phyloP scores from a whole-genome alignment of 192 early-diverging fungal species.

The Backusella luteola region DNA sequence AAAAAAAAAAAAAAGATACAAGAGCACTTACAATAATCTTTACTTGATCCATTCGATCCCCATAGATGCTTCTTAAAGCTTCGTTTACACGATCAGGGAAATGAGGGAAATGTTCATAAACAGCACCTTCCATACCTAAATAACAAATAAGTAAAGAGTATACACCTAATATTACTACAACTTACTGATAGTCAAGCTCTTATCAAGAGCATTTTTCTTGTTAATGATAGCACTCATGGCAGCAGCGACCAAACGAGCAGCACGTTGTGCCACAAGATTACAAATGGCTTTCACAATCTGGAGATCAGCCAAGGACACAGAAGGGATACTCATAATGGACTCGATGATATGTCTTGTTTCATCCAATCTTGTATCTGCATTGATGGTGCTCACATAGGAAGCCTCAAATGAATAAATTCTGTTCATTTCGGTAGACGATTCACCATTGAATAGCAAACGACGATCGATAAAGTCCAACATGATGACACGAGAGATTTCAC shows the following conservation, averaged over 20 bases:
- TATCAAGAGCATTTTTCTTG: constrained; percentile 29
- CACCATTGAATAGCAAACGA: constrained; percentile 73
- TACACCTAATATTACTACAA: neutral
- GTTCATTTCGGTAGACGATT: constrained; percentile 60
- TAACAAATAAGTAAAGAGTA: neutral
- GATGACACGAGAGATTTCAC: constrained; percentile 80
- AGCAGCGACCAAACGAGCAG: constrained; percentile 77
- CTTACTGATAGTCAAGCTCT: constrained; percentile 38
- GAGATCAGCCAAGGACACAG: constrained; percentile 74
- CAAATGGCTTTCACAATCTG: constrained; percentile 78
- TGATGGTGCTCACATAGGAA: constrained; percentile 69
- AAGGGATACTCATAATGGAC: constrained; percentile 59
- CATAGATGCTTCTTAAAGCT: constrained; percentile 23
- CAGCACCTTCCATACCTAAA: constrained; percentile 57
- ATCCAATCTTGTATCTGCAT: constrained; percentile 66
- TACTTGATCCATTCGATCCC: constrained; percentile 24
- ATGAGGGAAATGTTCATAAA: constrained; percentile 61
- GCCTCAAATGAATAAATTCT: constrained; percentile 76
- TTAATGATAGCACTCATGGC: constrained; percentile 67
- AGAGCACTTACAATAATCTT: constrained; percentile 33
- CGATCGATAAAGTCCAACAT: constrained; percentile 81
- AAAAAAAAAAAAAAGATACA: neutral
- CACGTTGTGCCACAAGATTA: constrained; percentile 77
- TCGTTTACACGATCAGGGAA: constrained; percentile 39
- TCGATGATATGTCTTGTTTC: constrained; percentile 73